Percentiles rank a stretch among this genome's conserved stretches.
These are phyloP conservation scores for Filosporella fistucella DNA, from an alignment of 495 filamentous ascomycete genomes.

Conservation along the genomic window DNA sequence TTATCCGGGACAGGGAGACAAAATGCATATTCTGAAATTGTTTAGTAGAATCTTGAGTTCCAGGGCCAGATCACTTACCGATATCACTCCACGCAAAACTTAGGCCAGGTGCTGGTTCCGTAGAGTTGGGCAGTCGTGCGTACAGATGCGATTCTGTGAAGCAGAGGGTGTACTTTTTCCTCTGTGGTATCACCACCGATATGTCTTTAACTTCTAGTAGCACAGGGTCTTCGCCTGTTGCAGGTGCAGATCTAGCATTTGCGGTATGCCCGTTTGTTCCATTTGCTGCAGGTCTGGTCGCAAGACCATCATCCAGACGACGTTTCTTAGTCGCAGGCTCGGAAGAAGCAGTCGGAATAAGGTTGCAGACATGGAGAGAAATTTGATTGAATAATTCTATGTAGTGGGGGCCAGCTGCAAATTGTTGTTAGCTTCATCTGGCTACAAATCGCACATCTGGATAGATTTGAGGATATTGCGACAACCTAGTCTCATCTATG, in stretches of 20 bases:
- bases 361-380: constrained; percentile 39
- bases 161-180: constrained; percentile 87
- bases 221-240: constrained; percentile 37
- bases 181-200: constrained; percentile 73
- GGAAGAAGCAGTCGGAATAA: constrained; percentile 29
- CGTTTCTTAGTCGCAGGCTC: constrained; percentile 39
- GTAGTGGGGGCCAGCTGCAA: constrained; percentile 20
- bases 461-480: neutral
- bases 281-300: constrained; percentile 16
- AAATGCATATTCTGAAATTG: constrained; percentile 59
- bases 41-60: constrained; percentile 20
- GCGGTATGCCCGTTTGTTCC: constrained; percentile 15
- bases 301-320: constrained; percentile 40
- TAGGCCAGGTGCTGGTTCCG: constrained; percentile 64
- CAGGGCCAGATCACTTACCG: constrained; percentile 44
- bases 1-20: constrained; percentile 92
- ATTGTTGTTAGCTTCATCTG: constrained; percentile 6
- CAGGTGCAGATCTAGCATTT: constrained; percentile 4
- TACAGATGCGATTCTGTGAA: constrained; percentile 63
- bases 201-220: constrained; percentile 64
- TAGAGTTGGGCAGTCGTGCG: constrained; percentile 59
- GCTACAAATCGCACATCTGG: neutral
- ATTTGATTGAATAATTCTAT: constrained; percentile 50
- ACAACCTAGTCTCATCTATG: neutral
- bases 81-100: constrained; percentile 65